Conservation (phyloP, 805 yeast species). For the Kluyveromyces siamensis region DNA sequence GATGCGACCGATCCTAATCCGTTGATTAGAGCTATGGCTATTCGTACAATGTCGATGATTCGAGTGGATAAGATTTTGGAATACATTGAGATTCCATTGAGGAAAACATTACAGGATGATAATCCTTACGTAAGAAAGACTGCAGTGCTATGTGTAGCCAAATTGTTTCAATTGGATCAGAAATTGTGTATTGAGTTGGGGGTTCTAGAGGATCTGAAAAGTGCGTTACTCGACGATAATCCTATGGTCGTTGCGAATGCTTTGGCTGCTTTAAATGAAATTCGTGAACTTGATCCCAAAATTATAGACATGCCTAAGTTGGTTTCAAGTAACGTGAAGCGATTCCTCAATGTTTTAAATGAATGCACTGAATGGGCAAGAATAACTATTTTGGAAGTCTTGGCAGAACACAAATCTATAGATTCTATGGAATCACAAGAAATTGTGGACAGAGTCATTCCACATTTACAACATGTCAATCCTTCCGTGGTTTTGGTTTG, state of each 20-base stretch:
- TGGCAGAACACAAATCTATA: slow-evolving; percentile 58
- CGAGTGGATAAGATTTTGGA: slow-evolving; percentile 93
- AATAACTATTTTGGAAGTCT: slow-evolving; percentile 74
- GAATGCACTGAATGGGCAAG: slow-evolving; percentile 99
- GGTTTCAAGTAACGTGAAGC: slow-evolving; percentile 37
- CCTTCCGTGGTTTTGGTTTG: slow-evolving; percentile 89
- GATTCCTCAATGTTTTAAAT: slow-evolving; percentile 73
- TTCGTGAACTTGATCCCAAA: slow-evolving; percentile 55
- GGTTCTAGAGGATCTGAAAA: slow-evolving; percentile 58
- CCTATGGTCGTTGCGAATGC: slow-evolving; percentile 98
- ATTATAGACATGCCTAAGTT: slow-evolving; percentile 35
- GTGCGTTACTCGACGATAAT: slow-evolving; percentile 72
- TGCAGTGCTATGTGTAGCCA: slow-evolving; percentile 95
- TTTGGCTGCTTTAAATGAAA: slow-evolving; percentile 75
- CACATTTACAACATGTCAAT: slow-evolving; percentile 94
- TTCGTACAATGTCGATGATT: slow-evolving; percentile 97
- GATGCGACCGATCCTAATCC: slow-evolving; percentile 98
- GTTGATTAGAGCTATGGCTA: slow-evolving; percentile 88
- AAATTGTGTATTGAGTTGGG: slow-evolving; percentile 80
- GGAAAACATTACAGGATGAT: slow-evolving; percentile 78
- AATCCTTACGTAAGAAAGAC: slow-evolving; percentile 97
- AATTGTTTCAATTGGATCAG: slow-evolving; percentile 78
- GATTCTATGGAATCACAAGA: slow-evolving; percentile 64
- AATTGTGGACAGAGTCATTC: slow-evolving; percentile 81
- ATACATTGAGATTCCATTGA: slow-evolving; percentile 84